Evolutionary conservation across 306 rosid genomes (phyloP).

Genomic region (Lablab purpureus): DNA sequence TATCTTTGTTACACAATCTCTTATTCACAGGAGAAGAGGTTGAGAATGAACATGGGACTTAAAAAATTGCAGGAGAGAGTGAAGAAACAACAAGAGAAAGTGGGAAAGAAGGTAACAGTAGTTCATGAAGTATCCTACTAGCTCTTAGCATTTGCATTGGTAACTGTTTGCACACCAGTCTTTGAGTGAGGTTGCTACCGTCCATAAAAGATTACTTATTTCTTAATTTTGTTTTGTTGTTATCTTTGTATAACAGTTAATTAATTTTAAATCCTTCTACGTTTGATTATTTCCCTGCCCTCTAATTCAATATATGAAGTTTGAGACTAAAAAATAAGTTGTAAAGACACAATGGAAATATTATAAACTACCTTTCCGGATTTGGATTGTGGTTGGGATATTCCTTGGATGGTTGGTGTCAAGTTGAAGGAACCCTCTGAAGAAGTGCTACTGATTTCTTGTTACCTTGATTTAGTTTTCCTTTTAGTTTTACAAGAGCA

Average conservation of each 20-base stretch:
- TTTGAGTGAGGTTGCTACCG: background rate
- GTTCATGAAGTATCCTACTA: constrained; percentile 23
- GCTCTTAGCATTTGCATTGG: background rate
- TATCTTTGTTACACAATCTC: constrained; percentile 30
- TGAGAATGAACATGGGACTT: constrained; percentile 89
- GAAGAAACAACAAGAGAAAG: constrained; percentile 88
- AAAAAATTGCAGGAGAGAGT: constrained; percentile 89
- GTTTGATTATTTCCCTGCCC: background rate
- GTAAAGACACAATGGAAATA: background rate
- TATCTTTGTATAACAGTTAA: background rate
- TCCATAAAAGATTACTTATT: background rate
- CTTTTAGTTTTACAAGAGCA: no score
- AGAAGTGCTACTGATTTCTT: no score
- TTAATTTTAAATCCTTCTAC: background rate
- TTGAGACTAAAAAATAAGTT: background rate
- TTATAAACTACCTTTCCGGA: background rate
- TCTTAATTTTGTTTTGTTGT: background rate
- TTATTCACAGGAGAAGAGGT: constrained; percentile 79
- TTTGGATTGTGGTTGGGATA: constrained; percentile 8
- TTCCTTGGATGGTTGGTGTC: constrained; percentile 9
- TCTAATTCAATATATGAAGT: background rate
- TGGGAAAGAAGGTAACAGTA: constrained; percentile 78
- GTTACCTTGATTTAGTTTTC: background rate
- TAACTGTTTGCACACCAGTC: constrained; percentile 15
- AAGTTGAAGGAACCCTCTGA: background rate